Evolutionary conservation across 345 rosid genomes (phyloP), one percentile per base, ranked within the genome.

Genomic region (Salix koriyanagi): DNA sequence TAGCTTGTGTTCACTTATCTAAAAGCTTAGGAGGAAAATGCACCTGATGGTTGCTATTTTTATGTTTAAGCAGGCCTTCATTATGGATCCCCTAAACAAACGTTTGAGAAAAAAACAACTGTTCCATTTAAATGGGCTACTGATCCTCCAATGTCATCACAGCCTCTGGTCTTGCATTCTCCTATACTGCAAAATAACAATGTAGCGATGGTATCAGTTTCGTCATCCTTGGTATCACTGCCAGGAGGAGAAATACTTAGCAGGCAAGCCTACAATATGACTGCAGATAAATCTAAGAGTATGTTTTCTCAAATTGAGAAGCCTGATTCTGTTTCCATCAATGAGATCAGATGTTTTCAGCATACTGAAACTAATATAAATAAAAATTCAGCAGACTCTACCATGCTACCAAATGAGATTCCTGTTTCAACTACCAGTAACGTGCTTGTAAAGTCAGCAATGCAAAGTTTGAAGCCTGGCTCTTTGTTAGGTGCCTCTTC

Each of bases 41-140:
- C 76, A 11, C 8, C 76, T 77, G 25, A 82, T 82, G 58, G 65
- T 78, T 72, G 58, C 58, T 78, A 28, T 69, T 73, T 19, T 77
- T 67, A 69, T 48, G 61, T 83, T 71, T 79, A 71, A 50, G 83
- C 90, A 88, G 93, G 86, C 64, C 66, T 67, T 71, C 83, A 67
- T 80, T 80, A 74, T 78, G 75, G 83, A 58, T 69, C 80, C 66
- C 81, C 70, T 39, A 79, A 81, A 79, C 86, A 77, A 81, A 73
- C 79, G 41, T 82, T 84, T 73, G 85, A 79, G 71, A 82, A 76
- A 79, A 88, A 80, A 74, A 65, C 88, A 77, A 77, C 79, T 8
- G 28, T 25, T 65, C 79, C 54, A 26, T 86, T 85, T 72, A 83
- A 70, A 81, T 77, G 80, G 84, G 85, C 68, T 76, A 80, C 80